A percentile compares a stretch with the other conserved stretches of the same genome.
phyloP scores from a whole-genome alignment of 2,329 filamentous ascomycete species.

The Fusarium coffeatum region DNA sequence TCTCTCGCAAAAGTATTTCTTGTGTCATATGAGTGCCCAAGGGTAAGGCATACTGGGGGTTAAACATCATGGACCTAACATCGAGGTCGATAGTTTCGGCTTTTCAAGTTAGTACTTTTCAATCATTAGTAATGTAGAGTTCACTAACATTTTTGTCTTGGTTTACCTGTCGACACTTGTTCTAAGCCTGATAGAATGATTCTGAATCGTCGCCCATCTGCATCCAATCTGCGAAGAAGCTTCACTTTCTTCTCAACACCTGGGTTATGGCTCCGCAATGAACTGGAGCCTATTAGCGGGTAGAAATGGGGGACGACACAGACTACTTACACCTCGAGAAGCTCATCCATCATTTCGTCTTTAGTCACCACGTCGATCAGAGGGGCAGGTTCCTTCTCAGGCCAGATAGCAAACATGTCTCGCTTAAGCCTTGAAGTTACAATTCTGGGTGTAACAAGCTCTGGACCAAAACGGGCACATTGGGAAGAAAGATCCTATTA shows the following conservation, averaged over 20 bases:
- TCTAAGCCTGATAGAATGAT: conserved; percentile 44
- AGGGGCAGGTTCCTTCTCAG: conserved; percentile 43
- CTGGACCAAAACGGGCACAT: conserved; percentile 45
- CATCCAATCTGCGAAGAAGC: conserved; percentile 46
- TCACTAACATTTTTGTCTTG: conserved; percentile 41
- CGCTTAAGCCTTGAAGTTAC: conserved; percentile 26
- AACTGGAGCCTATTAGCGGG: conserved; percentile 23
- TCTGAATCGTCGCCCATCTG: conserved; percentile 45
- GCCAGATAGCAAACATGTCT: conserved; percentile 49
- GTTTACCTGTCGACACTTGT: conserved; percentile 31
- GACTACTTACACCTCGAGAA: conserved; percentile 45
- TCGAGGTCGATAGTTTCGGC: conserved; percentile 50
- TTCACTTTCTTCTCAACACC: conserved; percentile 43
- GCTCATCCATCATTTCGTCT: conserved; percentile 51
- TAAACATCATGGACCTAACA: conserved; percentile 44
- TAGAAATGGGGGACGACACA: too few species aligned
- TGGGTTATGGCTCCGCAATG: conserved; percentile 33
- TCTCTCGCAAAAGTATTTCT: conserved; percentile 48
- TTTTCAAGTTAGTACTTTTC: conserved; percentile 25
- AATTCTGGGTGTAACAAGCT: conserved; percentile 45
- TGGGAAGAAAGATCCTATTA: conserved; percentile 45
- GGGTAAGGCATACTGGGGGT: conserved; percentile 48
- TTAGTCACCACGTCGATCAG: conserved; percentile 49
- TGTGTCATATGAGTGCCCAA: conserved; percentile 20
- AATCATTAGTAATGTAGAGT: accelerated